Evolutionary conservation across 2,329 filamentous ascomycete genomes (phyloP), one percentile per base, ranked within the genome.

Genomic region (Xylaria sp.): DNA sequence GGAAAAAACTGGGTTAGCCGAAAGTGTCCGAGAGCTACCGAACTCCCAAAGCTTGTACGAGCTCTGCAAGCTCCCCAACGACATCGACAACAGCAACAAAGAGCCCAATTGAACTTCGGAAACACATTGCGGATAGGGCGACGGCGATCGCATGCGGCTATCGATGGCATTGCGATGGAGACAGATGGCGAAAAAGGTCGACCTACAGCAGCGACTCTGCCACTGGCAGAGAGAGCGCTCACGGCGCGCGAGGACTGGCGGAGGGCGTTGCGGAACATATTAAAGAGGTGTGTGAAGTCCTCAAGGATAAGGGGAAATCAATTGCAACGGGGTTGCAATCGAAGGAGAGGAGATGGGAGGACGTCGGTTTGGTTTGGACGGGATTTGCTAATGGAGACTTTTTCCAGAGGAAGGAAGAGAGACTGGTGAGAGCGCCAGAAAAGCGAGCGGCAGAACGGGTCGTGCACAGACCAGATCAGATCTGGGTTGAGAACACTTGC

Each of bases 211-310:
- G 91, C 91, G 86, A 96, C 90, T 89, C 94, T 93, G 88, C 93
- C 90, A 80, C 92, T 88, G 81, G 93, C 92, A 91, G 93, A 93
- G 86, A 96, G 89, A 86, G 93, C 93, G 87, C 93, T 92, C 85
- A 95, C 92, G 84, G 92, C 92, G 88, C 94, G 94, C 87, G 92
- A 92, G 84, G 94, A 96, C 89, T 97, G 94, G 87, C 94, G 90
- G 86, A 98, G 89, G 87, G 95, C 94, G 90, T 92, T 97, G 87
- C 95, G 93, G 89, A 97, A 97, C 95, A 98, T 97, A 86, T 82
- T 87, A 76, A 76, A 78, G 83, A 86, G 83, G 82, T 82, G 78
- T 82, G 77, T 84, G 78, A 81, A 79, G 79, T 81, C 84, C 80
- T 81, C 81, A 79, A 82, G 56, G 66, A 54, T 79, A 78, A 82